Evolutionary conservation across 208 protist genomes (phyloP), one percentile per base, ranked within the genome.

Genomic region (Leishmania amazonensis): DNA sequence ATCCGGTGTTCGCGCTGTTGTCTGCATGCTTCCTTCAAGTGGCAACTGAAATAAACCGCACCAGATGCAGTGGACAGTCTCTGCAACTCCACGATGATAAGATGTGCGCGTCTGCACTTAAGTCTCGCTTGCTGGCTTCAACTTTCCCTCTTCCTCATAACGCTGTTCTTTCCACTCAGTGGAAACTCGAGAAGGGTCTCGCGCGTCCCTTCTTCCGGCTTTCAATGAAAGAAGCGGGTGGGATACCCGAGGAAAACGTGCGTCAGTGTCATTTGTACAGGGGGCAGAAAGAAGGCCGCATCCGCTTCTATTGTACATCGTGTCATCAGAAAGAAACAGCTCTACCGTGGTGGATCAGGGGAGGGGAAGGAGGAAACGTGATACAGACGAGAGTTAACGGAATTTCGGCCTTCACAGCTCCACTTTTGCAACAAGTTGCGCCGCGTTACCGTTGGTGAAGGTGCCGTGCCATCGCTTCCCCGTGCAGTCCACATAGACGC

Each of bases 381-480:
- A 64, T 45, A 64, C 51, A 6, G 19, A 38, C 3, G n/a, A 19
- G 31, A 45, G n/a, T 21, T 42, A 35, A 76, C 17, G 67, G 40
- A 54, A 24, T 28, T 28, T 45, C 28, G 11, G 6, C 70, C 42
- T 53, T 74, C 45, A 93, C 28, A 95, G 78, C 45, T 88, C 81
- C 60, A 94, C 79, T 81, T 96, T 94, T 19, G 87, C 85, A 6
- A 89, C 62, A 45, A 96, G 83, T 40, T 83, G 79, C 42, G 86
- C 77, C 2, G 83, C 90, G 53, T 80, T 72, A 28, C 93, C 93
- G 17, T 94, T 79, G 67, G 79, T 80, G 76, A 98, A 98, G 31
- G 84, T 88, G 21, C 96, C 96, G 58, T 88, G 80, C 91, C 94
- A 98, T n/a, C 93, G 90, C 40, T 87, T 85, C 3, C 94, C 93